Evolutionary conservation across 352 stramenopile genomes (phyloP), one percentile per base, ranked within the genome.

Genomic region (Phytopythium delawarense): DNA sequence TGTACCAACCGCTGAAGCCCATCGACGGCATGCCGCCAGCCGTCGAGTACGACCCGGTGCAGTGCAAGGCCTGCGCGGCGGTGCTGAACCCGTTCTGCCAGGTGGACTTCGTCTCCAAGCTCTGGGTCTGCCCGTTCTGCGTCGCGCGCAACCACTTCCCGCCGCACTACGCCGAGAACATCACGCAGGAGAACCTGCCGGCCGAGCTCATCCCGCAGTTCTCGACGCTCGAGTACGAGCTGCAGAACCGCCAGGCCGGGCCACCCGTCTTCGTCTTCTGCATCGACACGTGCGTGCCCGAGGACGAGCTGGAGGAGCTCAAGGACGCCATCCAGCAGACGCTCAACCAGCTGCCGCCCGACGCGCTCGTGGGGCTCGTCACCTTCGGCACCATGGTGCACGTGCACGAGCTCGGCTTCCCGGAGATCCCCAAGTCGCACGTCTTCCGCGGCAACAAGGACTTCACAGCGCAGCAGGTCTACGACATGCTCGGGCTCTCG

Each of bases 101-200:
- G 67, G 90, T 99, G 32, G 98, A 99, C 76, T 99, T 98, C 71
- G 84, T 98, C 20, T 98, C 90, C 59, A 99, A 99, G 79, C 84
- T 99, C 48, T 99, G 98, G 98, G 97, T 97, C 4, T 99, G 98
- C 74, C 97, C 97, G 21, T 99, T 99, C 76, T 99, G 98, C 78
- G 86, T 98, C 63, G 97, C 86, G 55, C 87, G 98, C 64, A 99
- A 99, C 89, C 96, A 99, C 64, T 99, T 99, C 74, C 98, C 88
- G 28, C 87, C 86, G 61, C 89, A 94, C 65, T 96, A 94, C 56
- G 86, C 92, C 3, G 94, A 99, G 68, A 98, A 98, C 72, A 99
- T 99, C 69, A 98, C 94, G 44, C 96, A 99, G 76, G 94, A 93
- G 21, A 99, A 99, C 75, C 79, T 99, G 30, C 98, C 98, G 4